Evolutionary conservation across 148 eudicot species (phyloP), one percentile per base, ranked within the genome.

Genomic region (Dianthus caryophyllus): DNA sequence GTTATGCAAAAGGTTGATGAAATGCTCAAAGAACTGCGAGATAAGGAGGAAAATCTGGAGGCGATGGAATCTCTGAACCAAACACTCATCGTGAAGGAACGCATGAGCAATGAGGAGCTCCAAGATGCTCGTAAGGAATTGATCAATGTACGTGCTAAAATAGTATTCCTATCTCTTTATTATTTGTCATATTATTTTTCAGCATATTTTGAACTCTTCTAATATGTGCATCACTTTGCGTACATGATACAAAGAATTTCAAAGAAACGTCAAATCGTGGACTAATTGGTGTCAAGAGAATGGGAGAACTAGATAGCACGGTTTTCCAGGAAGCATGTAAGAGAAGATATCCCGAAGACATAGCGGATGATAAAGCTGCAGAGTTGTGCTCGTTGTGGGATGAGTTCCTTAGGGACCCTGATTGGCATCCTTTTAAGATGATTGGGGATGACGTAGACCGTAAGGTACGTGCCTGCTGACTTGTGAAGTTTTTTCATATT

Each of bases 81-180:
- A 73, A 77, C 92, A 39, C 83, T 94, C 24, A 80, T 94, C 27
- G 81, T 88, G 60, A 83, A 86, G 71, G 99, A 94, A 81, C 81
- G 97, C 72, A 78, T 74, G 83, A 85, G 84, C 80, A 94, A 94
- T 33, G 96, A 88, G 29, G 99, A 94, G 79, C 84, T 94, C 77
- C 86, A 79, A 77, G 96, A 86, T 15, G 99, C 99, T 77, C 92
- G 97, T 16, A 88, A 88, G 83, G 99, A 90, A 75, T 73, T 94
- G 81, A 69, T 94, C 50, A 81, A 79, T 82, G 99, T 90, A 75
- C 75, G 74, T 59, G 22, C 15, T 67, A 33, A 27, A 20, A 30
- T 9, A 30, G 16, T 21, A 44, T 18, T 39, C 18, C 41, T 33
- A 22, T 18, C 31, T 66, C 2, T 27, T 36, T 10, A 16, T 33